phyloP scores from a whole-genome alignment of 2,329 filamentous ascomycete genomes.

The Cryoendolithus antarcticus region DNA sequence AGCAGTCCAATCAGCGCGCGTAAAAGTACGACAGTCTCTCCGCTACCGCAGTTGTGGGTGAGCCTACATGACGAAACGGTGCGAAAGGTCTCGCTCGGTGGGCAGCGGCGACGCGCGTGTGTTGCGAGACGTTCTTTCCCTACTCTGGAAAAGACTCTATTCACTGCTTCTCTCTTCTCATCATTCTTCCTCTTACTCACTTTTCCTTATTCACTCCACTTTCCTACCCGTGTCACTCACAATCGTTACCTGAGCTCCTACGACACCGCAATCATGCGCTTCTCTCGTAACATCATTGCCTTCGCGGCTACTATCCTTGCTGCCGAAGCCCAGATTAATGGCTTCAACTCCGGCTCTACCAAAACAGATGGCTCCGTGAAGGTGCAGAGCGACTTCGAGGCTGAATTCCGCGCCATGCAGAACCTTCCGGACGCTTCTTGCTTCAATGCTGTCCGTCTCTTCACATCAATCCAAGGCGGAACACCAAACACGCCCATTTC shows the following conservation, averaged over 20 bases:
- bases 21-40: too few relatives aligned
- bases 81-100: too few relatives aligned
- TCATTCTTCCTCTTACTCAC: background rate
- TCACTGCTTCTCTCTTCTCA: background rate
- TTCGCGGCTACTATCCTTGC: slow-evolving; percentile 24
- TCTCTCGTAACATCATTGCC: slow-evolving; percentile 16
- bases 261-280: background rate
- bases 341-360: slow-evolving; percentile 62
- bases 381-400: slow-evolving; percentile 52
- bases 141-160: too few relatives aligned
- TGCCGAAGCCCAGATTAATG: slow-evolving; percentile 31
- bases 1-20: too few relatives aligned
- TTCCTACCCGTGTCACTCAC: background rate
- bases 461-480: slow-evolving; percentile 60
- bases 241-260: background rate
- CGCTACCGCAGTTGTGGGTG: too few relatives aligned
- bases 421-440: slow-evolving; percentile 50
- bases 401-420: slow-evolving; percentile 55
- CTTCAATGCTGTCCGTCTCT: slow-evolving; percentile 61
- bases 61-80: too few relatives aligned
- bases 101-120: too few relatives aligned
- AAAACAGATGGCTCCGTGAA: slow-evolving; percentile 50
- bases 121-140: too few relatives aligned
- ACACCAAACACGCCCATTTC: slow-evolving; percentile 53
- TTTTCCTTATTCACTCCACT: background rate